Percentiles rank a stretch among this genome's conserved stretches.
Conservation (phyloP, 1,284 basidiomycete species). For the Rhizoctonia solani region DNA sequence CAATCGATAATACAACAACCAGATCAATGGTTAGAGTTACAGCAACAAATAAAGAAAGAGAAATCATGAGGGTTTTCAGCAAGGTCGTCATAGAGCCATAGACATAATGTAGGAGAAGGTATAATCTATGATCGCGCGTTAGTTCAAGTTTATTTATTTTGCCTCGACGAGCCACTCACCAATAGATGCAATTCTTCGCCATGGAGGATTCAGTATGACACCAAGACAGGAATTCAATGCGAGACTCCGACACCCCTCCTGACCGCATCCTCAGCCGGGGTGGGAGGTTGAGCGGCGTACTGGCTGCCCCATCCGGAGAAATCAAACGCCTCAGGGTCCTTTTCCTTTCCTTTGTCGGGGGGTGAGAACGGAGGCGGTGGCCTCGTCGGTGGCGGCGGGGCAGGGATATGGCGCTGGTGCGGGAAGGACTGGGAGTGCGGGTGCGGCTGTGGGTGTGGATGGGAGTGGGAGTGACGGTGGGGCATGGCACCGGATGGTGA, state of each 20-base stretch:
- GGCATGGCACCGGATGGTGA: neutral
- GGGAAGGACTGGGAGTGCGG: neutral
- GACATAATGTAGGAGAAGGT: too few relatives aligned
- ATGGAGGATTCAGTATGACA: too few relatives aligned
- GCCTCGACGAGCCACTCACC: too few relatives aligned
- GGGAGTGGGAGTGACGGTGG: neutral
- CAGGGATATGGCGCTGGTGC: neutral
- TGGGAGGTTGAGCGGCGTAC: slow-evolving; percentile 17
- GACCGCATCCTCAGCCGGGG: slow-evolving; percentile 22
- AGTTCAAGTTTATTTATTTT: too few relatives aligned
- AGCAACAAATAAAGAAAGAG: too few relatives aligned
- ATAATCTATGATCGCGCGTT: too few relatives aligned
- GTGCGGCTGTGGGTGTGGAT: neutral
- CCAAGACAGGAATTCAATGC: too few relatives aligned
- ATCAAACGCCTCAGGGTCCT: slow-evolving; percentile 29
- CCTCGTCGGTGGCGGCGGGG: neutral
- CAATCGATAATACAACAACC: too few relatives aligned
- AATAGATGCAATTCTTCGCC: too few relatives aligned
- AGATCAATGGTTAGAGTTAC: too few relatives aligned
- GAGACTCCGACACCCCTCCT: slow-evolving; percentile 10
- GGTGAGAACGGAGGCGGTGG: slow-evolving; percentile 4
- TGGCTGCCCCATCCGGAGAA: slow-evolving; percentile 23
- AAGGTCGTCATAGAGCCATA: too few relatives aligned
- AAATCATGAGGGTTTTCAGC: too few relatives aligned
- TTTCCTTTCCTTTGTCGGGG: slow-evolving; percentile 2